These are phyloP conservation scores for Punica granatum DNA, from an alignment of 345 rosid genomes.

Conservation along the genomic window DNA sequence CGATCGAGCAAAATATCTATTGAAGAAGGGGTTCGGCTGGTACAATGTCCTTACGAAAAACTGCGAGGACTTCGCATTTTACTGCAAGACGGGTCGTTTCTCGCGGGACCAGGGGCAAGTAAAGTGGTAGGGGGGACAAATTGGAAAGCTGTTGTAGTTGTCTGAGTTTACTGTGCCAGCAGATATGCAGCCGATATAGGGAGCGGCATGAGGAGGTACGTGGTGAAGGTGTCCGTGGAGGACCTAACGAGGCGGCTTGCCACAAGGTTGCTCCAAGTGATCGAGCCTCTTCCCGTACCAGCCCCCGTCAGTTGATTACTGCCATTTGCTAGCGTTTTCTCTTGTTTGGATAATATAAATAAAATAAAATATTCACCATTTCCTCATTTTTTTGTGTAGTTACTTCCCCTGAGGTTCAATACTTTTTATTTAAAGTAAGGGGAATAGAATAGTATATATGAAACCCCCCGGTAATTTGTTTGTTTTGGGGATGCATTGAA, in stretches of 20 bases:
- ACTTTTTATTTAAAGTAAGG: no score
- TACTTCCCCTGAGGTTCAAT: no score
- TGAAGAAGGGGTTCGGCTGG: slow-evolving; percentile 82
- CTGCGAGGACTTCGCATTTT: slow-evolving; percentile 75
- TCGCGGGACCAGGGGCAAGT: slow-evolving; percentile 52
- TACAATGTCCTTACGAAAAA: slow-evolving; percentile 74
- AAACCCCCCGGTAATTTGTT: no score
- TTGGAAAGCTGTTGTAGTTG: slow-evolving; percentile 77
- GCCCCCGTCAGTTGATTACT: background rate
- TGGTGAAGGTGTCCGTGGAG: slow-evolving; percentile 61
- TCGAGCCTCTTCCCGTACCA: slow-evolving; percentile 21
- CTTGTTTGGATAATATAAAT: background rate
- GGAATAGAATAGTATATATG: no score
- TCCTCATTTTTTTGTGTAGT: no score
- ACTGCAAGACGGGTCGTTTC: slow-evolving; percentile 77
- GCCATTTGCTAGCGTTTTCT: no score
- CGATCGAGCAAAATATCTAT: slow-evolving; percentile 67
- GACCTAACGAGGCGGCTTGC: slow-evolving; percentile 65
- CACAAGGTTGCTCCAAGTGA: slow-evolving; percentile 46
- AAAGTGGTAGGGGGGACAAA: slow-evolving; percentile 80
- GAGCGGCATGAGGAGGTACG: slow-evolving; percentile 61
- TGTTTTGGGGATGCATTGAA: no score
- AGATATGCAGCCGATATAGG: slow-evolving; percentile 83
- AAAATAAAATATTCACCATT: no score
- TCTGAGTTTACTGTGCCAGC: slow-evolving; percentile 68